Percentiles rank a stretch among this genome's conserved stretches.
These are phyloP conservation scores for Starmera quercuum DNA, from an alignment of 805 yeast species.

Conservation along the genomic window DNA sequence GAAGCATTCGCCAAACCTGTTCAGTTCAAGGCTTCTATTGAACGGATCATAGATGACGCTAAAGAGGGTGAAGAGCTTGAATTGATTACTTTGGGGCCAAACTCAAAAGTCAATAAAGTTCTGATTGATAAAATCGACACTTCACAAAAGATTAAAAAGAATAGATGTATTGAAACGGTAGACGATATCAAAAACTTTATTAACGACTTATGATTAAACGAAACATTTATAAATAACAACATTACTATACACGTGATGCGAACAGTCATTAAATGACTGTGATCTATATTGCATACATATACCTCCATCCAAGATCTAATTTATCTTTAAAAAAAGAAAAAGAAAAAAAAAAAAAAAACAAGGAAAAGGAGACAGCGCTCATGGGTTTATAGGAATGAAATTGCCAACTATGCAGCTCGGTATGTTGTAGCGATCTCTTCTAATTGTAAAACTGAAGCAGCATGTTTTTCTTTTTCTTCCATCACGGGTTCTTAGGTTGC, in stretches of 20 bases:
- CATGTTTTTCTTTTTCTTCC: slow-evolving; percentile 77
- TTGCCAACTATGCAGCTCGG: slow-evolving; percentile 96
- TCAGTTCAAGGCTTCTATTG: slow-evolving; percentile 31
- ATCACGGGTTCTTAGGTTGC: slow-evolving; percentile 77
- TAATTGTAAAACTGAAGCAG: slow-evolving; percentile 88
- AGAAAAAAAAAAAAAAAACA: slow-evolving; percentile 6
- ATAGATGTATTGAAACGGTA: slow-evolving; percentile 4
- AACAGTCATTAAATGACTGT: no score
- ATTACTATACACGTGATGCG: no score
- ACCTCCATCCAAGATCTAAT: no score
- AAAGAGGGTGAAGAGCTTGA: slow-evolving; percentile 1
- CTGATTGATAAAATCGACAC: slow-evolving; percentile 6
- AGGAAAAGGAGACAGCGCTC: slow-evolving; percentile 28
- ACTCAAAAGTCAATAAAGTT: slow-evolving; percentile 12
- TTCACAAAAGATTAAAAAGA: not conserved
- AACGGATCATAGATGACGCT: slow-evolving; percentile 6
- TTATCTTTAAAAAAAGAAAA: not conserved
- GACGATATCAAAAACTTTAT: slow-evolving; percentile 1
- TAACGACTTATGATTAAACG: no score
- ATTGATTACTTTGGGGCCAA: slow-evolving; percentile 18
- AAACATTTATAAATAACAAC: no score
- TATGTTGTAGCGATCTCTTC: slow-evolving; percentile 88
- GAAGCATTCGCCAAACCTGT: slow-evolving; percentile 36
- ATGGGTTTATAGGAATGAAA: slow-evolving; percentile 67
- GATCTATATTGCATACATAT: no score